Base-by-base conservation (phyloP, 169 alveolate genomes). In the Plasmodium relictum region DNA sequence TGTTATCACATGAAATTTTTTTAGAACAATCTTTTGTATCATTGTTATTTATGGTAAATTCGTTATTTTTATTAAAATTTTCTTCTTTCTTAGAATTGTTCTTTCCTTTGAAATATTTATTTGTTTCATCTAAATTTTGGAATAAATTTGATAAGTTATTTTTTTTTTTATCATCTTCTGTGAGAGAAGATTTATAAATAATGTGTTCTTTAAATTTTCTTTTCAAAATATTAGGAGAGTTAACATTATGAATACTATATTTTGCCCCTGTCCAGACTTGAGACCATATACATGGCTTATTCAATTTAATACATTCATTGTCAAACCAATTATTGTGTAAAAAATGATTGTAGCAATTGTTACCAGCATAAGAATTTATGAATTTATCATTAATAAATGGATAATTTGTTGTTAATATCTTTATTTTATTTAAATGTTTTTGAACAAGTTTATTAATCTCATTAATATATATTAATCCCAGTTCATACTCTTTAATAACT, bases 191-290 rank as follows among this genome's bases (percentile, higher is more conserved):
- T 20, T 22, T 44, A 59, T 85, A 70, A 14, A 56, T 24, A 12
- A 70, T 71, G 18, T 70, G 87, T 16, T 69, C 78, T 20, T 58
- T 18, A 39, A 58, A 85, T n/a, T 59, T 26, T n/a, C 66, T 70
- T 20, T 50, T 85, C 14, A 85, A 59, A 39, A 70, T 70, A 65
- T 39, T 59, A 0, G 73, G 61, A 0, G 92, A 85, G 58, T 71
- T 71, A 14, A 70, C 70, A 44, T 69, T 69, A 54, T 85, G 92
- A 18, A 85, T 85, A 50, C 92, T 85, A 65, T 85, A 85, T 62
- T 85, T 85, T 14, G 92, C 92, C 0, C 92, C 92, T 26, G 92
- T 85, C 92, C 92, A 85, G 0, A 85, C 73, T 50, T 85, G 92
- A 44, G 87, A 85, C 92, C 92, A 85, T 16, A 85, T 85, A 41